Evolutionary conservation across 805 yeast species (phyloP).

Genomic region (Kluyveromyces siamensis): DNA sequence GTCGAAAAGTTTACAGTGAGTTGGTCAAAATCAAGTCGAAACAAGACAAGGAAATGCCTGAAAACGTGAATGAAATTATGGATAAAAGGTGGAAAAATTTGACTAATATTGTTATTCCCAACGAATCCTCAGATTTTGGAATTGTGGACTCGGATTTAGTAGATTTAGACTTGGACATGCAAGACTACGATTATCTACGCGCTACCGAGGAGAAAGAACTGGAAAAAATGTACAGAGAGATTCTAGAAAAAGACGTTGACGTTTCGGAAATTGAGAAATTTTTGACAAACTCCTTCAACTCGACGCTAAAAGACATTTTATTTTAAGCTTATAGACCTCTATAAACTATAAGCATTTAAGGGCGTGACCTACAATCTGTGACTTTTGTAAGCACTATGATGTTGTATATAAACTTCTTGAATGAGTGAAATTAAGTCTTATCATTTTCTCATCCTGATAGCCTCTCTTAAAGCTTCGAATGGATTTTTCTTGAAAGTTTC

Average conservation of each 20-base stretch:
- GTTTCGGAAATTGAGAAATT: constrained; percentile 21
- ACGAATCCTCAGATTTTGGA: constrained; percentile 40
- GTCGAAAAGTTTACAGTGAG: constrained; percentile 27
- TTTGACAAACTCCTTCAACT: constrained; percentile 15
- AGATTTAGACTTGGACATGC: constrained; percentile 30
- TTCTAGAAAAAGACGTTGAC: constrained; percentile 10
- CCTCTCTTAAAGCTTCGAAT: constrained; percentile 54
- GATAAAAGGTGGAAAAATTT: constrained; percentile 37
- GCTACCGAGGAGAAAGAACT: constrained; percentile 16
- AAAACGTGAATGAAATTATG: constrained; percentile 22
- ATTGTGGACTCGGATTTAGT: constrained; percentile 40
- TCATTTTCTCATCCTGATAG: constrained; percentile 34
- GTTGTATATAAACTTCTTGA: too few relatives aligned
- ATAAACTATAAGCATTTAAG: background rate
- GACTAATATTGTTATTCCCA: constrained; percentile 32
- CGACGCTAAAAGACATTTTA: constrained; percentile 6
- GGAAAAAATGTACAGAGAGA: constrained; percentile 26
- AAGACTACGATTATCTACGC: constrained; percentile 18
- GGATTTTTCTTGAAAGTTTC: constrained; percentile 49
- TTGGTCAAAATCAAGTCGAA: constrained; percentile 18
- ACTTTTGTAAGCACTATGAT: too few relatives aligned
- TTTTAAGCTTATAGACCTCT: background rate
- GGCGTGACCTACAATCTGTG: too few relatives aligned
- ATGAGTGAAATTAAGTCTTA: background rate
- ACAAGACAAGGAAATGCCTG: constrained; percentile 11